Evolutionary conservation across 1,139 yeast species (phyloP).

Genomic region (Kluyveromyces marxianus): DNA sequence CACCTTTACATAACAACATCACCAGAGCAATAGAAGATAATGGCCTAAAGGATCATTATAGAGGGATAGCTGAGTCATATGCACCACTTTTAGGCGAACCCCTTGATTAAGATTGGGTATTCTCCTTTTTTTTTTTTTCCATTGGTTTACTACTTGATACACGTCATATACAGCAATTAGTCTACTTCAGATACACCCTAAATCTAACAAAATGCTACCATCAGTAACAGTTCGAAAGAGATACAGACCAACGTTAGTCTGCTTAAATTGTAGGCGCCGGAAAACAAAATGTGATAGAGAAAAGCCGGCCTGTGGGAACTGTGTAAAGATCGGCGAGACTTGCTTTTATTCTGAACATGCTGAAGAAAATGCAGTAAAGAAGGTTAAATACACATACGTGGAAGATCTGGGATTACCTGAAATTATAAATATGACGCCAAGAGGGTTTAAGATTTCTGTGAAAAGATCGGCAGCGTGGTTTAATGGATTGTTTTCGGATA

Average conservation of each 20-base stretch:
- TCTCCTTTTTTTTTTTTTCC: too few relatives aligned
- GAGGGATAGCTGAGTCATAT: too few relatives aligned
- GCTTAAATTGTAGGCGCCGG: conserved; percentile 32
- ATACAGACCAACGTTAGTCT: conserved; percentile 27
- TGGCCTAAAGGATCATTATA: too few relatives aligned
- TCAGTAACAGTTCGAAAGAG: conserved; percentile 14
- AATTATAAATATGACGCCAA: conserved; percentile 21
- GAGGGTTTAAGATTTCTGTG: conserved; percentile 18
- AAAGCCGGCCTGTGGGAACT: conserved; percentile 29
- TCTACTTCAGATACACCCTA: background rate
- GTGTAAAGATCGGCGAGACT: conserved; percentile 13
- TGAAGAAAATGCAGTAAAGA: background rate
- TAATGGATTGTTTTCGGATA: conserved; percentile 20
- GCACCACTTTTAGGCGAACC: too few relatives aligned
- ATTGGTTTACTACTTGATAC: too few relatives aligned
- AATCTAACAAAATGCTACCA: background rate
- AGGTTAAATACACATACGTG: background rate
- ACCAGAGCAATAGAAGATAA: too few relatives aligned
- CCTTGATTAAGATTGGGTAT: too few relatives aligned
- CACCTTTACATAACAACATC: too few relatives aligned
- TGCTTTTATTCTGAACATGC: background rate
- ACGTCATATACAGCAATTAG: too few relatives aligned
- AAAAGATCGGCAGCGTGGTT: conserved; percentile 26
- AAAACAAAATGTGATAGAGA: conserved; percentile 32
- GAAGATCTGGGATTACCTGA: conserved; percentile 2